These are phyloP conservation scores for Daedalea quercina DNA, from an alignment of 768 basidiomycete genomes.

Conservation along the genomic window DNA sequence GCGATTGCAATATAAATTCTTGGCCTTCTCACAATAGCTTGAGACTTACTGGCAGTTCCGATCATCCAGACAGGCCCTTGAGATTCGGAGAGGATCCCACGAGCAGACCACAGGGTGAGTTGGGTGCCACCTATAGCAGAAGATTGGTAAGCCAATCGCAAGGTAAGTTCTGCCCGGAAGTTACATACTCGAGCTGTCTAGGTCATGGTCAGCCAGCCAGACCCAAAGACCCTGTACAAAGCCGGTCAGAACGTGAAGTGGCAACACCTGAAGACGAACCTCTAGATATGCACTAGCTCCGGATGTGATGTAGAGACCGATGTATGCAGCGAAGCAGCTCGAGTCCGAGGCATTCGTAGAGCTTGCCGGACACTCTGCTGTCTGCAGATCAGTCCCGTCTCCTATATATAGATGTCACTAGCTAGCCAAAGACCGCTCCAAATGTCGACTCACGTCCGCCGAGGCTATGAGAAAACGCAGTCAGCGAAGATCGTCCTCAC, in stretches of 20 bases:
- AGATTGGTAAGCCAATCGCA: background rate
- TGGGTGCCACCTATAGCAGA: conserved; percentile 33
- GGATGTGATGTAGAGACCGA: conserved; percentile 51
- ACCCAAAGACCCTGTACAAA: conserved; percentile 43
- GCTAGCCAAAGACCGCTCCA: background rate
- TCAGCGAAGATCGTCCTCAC: background rate
- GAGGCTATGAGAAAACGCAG: conserved; percentile 12
- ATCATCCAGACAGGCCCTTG: conserved; percentile 77
- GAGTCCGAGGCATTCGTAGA: conserved; percentile 23
- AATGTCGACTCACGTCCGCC: conserved; percentile 18
- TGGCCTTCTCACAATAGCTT: no score
- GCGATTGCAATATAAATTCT: background rate
- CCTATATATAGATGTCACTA: conserved; percentile 3
- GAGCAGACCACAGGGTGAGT: conserved; percentile 51
- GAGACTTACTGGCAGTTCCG: conserved; percentile 44
- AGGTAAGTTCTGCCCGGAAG: background rate
- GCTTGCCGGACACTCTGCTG: conserved; percentile 29
- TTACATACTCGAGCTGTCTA: conserved; percentile 34
- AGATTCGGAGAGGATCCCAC: conserved; percentile 70
- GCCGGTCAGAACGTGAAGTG: background rate
- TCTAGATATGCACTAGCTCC: conserved; percentile 44
- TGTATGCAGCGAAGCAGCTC: conserved; percentile 59
- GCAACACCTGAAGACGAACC: conserved; percentile 25
- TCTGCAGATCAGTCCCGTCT: conserved; percentile 24
- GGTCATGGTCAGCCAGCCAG: conserved; percentile 79